Percentiles rank a stretch among this genome's conserved stretches.
These are phyloP conservation scores for Xylaria scruposa DNA, from an alignment of 495 filamentous ascomycete genomes.

Conservation along the genomic window DNA sequence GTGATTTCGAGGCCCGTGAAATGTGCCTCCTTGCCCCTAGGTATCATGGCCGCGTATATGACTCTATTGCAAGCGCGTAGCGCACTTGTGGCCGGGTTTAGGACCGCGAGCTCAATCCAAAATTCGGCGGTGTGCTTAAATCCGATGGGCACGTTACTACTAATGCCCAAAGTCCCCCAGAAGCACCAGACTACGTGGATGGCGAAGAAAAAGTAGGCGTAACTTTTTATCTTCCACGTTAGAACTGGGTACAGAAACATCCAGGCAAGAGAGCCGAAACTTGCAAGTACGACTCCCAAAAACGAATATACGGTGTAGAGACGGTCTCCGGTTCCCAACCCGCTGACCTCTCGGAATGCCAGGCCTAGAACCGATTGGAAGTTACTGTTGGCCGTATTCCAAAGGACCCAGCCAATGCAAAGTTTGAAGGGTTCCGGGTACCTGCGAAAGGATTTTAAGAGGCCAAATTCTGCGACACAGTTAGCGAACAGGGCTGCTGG, in stretches of 20 bases:
- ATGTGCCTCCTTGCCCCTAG: slow-evolving; percentile 35
- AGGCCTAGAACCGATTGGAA: slow-evolving; percentile 28
- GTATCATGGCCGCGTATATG: slow-evolving; percentile 34
- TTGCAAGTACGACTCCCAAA: slow-evolving; percentile 30
- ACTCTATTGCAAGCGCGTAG: slow-evolving; percentile 35
- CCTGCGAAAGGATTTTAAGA: slow-evolving; percentile 26
- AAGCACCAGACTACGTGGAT: slow-evolving; percentile 32
- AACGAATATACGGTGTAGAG: slow-evolving; percentile 36
- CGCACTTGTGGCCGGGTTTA: slow-evolving; percentile 32
- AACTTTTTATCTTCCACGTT: slow-evolving; percentile 29
- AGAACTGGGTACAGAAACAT: slow-evolving; percentile 30
- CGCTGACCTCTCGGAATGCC: slow-evolving; percentile 36
- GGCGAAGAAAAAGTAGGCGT: slow-evolving; percentile 31
- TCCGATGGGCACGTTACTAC: slow-evolving; percentile 31
- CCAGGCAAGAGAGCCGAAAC: slow-evolving; percentile 31
- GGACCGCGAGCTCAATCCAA: slow-evolving; percentile 35
- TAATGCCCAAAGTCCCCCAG: slow-evolving; percentile 36
- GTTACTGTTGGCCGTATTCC: slow-evolving; percentile 35
- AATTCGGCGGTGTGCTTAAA: slow-evolving; percentile 37
- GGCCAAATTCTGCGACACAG: slow-evolving; percentile 22
- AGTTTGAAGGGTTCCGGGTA: slow-evolving; percentile 38
- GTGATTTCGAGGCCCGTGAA: slow-evolving; percentile 37
- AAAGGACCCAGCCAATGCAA: slow-evolving; percentile 39
- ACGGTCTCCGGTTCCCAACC: slow-evolving; percentile 26
- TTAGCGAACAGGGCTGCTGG: not conserved